Evolutionary conservation across 208 protist genomes (phyloP).

Genomic region (Herpetomonas samuelpessoai): DNA sequence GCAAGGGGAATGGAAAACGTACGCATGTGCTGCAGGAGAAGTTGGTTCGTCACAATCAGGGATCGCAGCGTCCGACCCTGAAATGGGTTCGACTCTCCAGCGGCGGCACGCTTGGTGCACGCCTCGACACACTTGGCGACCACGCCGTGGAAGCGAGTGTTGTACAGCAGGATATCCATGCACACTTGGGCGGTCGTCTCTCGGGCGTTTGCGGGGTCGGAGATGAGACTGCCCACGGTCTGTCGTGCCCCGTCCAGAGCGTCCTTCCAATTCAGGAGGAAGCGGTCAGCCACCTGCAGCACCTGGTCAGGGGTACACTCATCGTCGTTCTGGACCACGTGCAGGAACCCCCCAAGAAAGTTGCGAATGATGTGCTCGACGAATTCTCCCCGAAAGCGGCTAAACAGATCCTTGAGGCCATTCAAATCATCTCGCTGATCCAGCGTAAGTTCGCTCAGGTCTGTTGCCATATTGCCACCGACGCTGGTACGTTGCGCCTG

Average conservation of each 20-base stretch:
- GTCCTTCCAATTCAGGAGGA: constrained; percentile 51
- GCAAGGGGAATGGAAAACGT: constrained; percentile 45
- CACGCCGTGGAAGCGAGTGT: constrained; percentile 62
- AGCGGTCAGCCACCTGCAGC: constrained; percentile 47
- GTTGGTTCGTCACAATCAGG: constrained; percentile 71
- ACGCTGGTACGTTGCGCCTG: constrained; percentile 8
- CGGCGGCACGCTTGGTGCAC: constrained; percentile 1
- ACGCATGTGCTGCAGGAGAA: constrained; percentile 78
- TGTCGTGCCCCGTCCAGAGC: constrained; percentile 38
- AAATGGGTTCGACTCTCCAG: constrained; percentile 10
- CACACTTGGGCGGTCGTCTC: constrained; percentile 74
- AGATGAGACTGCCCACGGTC: constrained; percentile 34
- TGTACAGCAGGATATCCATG: constrained; percentile 78
- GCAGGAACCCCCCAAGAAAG: constrained; percentile 41
- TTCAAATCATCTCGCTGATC: constrained; percentile 30
- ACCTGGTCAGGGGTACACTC: constrained; percentile 26
- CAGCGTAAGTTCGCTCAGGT: constrained; percentile 15
- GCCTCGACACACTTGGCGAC: constrained; percentile 31
- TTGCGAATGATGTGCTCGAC: constrained; percentile 35
- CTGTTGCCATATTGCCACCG: constrained; percentile 20
- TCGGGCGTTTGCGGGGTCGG: constrained; percentile 31
- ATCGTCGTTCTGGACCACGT: constrained; percentile 29
- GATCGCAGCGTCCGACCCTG: constrained; percentile 32
- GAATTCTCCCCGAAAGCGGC: constrained; percentile 28
- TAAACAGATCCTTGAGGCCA: constrained; percentile 35